Percentiles rank a stretch among this genome's conserved stretches.
Conservation (phyloP, 176 grass and related monocot species). For the Neostapfia colusana region DNA sequence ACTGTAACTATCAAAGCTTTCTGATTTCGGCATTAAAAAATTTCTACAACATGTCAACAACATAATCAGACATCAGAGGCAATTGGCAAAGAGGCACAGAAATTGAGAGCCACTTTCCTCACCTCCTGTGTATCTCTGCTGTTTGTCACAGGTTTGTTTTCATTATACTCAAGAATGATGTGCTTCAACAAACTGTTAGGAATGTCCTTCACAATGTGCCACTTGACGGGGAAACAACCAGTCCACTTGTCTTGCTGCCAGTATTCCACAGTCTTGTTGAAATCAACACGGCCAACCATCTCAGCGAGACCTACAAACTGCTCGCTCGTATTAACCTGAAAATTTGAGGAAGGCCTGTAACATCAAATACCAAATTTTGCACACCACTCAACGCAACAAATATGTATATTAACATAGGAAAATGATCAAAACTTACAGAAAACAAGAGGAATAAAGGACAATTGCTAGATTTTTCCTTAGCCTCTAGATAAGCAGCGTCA, state of each 20-base stretch:
- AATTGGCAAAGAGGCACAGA: neutral
- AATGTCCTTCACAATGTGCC: constrained; percentile 88
- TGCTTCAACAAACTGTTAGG: constrained; percentile 74
- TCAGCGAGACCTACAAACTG: constrained; percentile 83
- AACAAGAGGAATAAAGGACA: constrained; percentile 72
- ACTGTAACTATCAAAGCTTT: too few species aligned
- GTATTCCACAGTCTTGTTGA: constrained; percentile 72
- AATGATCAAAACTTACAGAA: constrained; percentile 61
- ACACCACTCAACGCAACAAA: neutral
- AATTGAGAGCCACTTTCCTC: constrained; percentile 7
- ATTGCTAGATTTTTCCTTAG: constrained; percentile 51
- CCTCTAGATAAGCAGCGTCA: constrained; percentile 66
- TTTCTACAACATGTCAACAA: too few species aligned
- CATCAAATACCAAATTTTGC: constrained; percentile 9
- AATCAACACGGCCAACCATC: constrained; percentile 79
- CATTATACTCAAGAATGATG: constrained; percentile 80
- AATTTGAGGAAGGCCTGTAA: constrained; percentile 22
- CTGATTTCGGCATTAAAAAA: too few species aligned
- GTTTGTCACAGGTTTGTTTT: constrained; percentile 92
- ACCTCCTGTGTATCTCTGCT: constrained; percentile 91
- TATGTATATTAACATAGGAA: neutral
- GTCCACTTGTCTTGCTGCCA: constrained; percentile 94
- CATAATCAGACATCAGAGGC: too few species aligned
- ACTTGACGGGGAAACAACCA: constrained; percentile 81
- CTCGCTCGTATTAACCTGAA: constrained; percentile 65